Base-by-base conservation (phyloP, 176 grass and related monocot genomes). In the Microstegium vimineum region DNA sequence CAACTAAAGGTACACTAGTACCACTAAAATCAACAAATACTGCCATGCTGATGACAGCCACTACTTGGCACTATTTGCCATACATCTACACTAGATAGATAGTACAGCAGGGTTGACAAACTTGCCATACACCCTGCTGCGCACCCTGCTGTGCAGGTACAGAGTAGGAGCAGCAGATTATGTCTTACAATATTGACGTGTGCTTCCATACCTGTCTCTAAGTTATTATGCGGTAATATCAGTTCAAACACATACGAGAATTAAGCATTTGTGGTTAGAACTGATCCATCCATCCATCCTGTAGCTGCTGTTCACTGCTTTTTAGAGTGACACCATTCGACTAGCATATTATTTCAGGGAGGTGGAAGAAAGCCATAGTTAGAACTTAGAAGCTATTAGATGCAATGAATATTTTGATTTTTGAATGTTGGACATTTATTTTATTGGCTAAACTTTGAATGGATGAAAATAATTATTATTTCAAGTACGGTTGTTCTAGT, bases 391-490 rank as follows among this genome's bases (percentile, higher is more conserved):
- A n/a, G 34, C 41, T 74, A 74, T 26, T 45, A 75, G 49, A 17
- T n/a, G 49, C 59, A 78, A 46, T 5, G 15, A 26, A 62, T 31
- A 41, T 78, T 84, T 61, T 25, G 46, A 51, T 32, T 78, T 84
- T 61, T 25, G 46, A 51, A 65, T 83, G 33, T 54, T 62, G 18
- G 52, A 8, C 51, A 15, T 79, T 36, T 59, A 45, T 28, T 35
- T 62, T 82, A 42, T 49, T 49, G 42, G 26, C 52, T 47, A 74
- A 80, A 72, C 46, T 27, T 43, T 46, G 7, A 67, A 66, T 82
- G 11, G 16, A 69, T 52, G 14, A 57, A 43, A 66, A 60, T 73
- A 35, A 10, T 85, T 65, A 64, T 71, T 17, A 45, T 26, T 52
- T 71, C 5, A 62, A 51, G 26, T 42, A 59, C 1, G 8, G 4